Base-by-base conservation (phyloP, 1,284 basidiomycete species). In the Microbotryomycetes sp. region DNA sequence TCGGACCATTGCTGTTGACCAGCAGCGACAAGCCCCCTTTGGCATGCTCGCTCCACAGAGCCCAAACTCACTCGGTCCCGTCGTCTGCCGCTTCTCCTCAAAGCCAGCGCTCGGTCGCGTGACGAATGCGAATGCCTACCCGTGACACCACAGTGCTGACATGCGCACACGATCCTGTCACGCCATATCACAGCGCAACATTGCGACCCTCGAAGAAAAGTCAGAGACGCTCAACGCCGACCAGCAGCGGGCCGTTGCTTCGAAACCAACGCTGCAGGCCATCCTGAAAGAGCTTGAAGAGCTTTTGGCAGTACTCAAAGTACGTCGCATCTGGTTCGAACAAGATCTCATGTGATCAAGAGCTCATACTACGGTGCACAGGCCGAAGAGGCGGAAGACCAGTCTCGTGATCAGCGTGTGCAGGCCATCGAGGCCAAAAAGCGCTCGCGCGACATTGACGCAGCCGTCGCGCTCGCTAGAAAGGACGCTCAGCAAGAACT, bases 221-320 rank as follows among this genome's bases (percentile, higher is more conserved):
- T 64, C 62, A 5, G 60, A 60, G 11, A 60, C 69, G 4, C 66
- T 74, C 54, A 74, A 74, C 56, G 68, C 70, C 28, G 73, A 74
- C 56, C 73, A 74, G 61, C 67, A 70, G 35, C 64, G 67, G 41
- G 71, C 72, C 5, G 61, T 74, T 48, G 67, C 69, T 49, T 62
- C 66, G n/a, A 71, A 71, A 57, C 67, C 71, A 21, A 64, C 62
- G 5, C 66, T 74, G 45, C 68, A 72, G 55, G 71, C 72, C n/a
- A 65, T 70, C 51, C 60, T 71, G 47, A 71, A 70, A 41, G 73
- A 74, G 56, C 54, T 74, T n/a, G 57, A 66, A 47, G 73, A 74
- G 53, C 46, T 74, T n/a, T 61, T 69, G 27, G 67, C 61, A 41
- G 64, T 72, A 7, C 61, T 73, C 47, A 71, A 72, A 65, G 72